These are phyloP conservation scores for Carpinus viminea DNA, from an alignment of 306 rosid species.

Conservation along the genomic window DNA sequence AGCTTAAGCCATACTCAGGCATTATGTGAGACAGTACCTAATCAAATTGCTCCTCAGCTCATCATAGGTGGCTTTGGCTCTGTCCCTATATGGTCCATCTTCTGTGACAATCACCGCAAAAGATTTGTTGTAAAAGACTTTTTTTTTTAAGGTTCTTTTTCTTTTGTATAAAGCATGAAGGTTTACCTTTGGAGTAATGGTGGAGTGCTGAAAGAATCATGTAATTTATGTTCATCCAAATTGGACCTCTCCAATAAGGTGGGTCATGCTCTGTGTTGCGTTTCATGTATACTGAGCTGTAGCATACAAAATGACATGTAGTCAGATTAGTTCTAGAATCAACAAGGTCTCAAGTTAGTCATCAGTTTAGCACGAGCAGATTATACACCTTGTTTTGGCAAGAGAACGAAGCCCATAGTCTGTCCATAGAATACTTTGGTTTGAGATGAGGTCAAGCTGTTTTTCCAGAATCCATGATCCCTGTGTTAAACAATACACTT, in stretches of 20 bases:
- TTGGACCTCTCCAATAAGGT: conserved; percentile 95
- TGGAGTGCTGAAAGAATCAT: conserved; percentile 83
- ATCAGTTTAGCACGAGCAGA: conserved; percentile 5
- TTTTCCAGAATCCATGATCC: conserved; percentile 84
- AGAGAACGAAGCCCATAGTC: conserved; percentile 95
- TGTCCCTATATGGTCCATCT: conserved; percentile 73
- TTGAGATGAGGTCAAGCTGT: conserved; percentile 83
- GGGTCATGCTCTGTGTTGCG: conserved; percentile 87
- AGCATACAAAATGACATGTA: neutral
- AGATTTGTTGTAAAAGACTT: neutral
- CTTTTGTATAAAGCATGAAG: neutral
- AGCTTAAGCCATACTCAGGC: neutral
- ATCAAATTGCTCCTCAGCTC: conserved; percentile 76
- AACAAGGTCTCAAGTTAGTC: conserved; percentile 23
- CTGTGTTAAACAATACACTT: conserved; percentile 37
- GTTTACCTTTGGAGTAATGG: conserved; percentile 81
- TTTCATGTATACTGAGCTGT: conserved; percentile 87
- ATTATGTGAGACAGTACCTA: conserved; percentile 48
- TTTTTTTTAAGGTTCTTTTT: neutral
- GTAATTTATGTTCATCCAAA: conserved; percentile 86
- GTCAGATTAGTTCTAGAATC: conserved; percentile 16
- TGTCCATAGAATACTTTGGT: conserved; percentile 77
- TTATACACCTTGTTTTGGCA: conserved; percentile 72
- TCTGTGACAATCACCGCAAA: conserved; percentile 43
- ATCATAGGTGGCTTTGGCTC: conserved; percentile 60